Base-by-base conservation (phyloP, 192 early-diverging fungal species). In the Mortierella hygrophila region DNA sequence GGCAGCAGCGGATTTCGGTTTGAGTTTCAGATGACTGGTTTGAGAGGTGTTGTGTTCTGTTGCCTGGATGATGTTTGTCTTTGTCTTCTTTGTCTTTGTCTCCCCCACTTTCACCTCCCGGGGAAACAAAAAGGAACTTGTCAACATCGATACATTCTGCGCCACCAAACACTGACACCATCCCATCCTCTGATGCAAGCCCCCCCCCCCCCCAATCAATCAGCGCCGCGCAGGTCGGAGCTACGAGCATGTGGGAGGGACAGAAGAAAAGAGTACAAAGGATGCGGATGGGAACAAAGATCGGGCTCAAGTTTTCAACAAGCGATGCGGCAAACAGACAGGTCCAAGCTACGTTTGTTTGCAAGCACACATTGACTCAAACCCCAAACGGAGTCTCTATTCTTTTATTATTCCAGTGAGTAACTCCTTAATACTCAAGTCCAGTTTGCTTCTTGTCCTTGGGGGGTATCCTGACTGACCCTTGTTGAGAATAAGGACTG, bases 371-470 rank as follows among this genome's bases (percentile, higher is more conserved):
- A 20, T n/a, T 15, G 44, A 15, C 13, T 46, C 44, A 44, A 44
- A 44, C 8, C 44, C 44, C 11, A 44, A 49, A 52, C 49, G 7
- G 23, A 26, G 55, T 23, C 8, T 18, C n/a, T 16, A 6, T 23
- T 57, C 16, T 26, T n/a, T 57, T 57, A 35, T 29, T 29, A 55
- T 20, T 55, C 54, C 16, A 21, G 6, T 7, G 11, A 13, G 11
- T 13, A 21, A 13, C 18, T 70, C 35, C n/a, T 44, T 35, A n/a
- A 16, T 18, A 78, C 46, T 35, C 18, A 1, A 37, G 37, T 23
- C 49, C 68, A 38, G 77, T 69, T 8, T 79, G 77, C 35, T 52
- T 44, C 52, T 72, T 79, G 47, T 79, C 68, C 77, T 79, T 79
- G 11, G 77, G 77, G 2, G 77, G 77, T 60, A 79, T 70, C 77